Conservation (phyloP, 257 asterid species). For the Plantago major region DNA sequence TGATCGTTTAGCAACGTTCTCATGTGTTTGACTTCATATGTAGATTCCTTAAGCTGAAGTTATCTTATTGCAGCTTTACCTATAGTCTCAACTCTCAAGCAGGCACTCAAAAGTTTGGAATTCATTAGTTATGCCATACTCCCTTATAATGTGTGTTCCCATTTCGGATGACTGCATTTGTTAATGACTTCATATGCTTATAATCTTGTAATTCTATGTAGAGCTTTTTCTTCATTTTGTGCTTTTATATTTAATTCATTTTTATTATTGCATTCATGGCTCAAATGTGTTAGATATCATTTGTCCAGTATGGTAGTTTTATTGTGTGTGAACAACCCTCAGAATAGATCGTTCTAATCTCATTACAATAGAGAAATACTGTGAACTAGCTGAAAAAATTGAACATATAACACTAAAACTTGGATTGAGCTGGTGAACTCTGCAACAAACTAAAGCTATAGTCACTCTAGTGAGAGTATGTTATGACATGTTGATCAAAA, state of each 20-base stretch:
- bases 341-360: conserved; percentile 8
- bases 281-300: conserved; percentile 2
- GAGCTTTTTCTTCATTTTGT: too few species aligned
- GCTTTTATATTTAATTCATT: too few species aligned
- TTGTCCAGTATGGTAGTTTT: conserved; percentile 4
- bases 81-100: too few species aligned
- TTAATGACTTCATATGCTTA: neutral
- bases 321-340: neutral
- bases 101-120: neutral
- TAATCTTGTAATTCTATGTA: too few species aligned
- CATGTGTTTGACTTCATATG: conserved; percentile 6
- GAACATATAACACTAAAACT: conserved; percentile 6
- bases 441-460: conserved; percentile 11
- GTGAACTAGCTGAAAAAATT: conserved; percentile 1
- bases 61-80: conserved; percentile 4
- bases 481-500: conserved; percentile 15
- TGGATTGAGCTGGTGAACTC: conserved; percentile 12
- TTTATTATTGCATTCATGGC: neutral
- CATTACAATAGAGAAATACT: neutral
- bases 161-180: conserved; percentile 8
- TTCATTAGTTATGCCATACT: conserved; percentile 3
- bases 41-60: neutral
- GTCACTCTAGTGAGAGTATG: conserved; percentile 11
- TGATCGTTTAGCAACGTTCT: conserved; percentile 5
- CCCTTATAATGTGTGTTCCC: neutral